phyloP scores from a whole-genome alignment of 495 filamentous ascomycete species.

The Penicillium cosmopolitanum region DNA sequence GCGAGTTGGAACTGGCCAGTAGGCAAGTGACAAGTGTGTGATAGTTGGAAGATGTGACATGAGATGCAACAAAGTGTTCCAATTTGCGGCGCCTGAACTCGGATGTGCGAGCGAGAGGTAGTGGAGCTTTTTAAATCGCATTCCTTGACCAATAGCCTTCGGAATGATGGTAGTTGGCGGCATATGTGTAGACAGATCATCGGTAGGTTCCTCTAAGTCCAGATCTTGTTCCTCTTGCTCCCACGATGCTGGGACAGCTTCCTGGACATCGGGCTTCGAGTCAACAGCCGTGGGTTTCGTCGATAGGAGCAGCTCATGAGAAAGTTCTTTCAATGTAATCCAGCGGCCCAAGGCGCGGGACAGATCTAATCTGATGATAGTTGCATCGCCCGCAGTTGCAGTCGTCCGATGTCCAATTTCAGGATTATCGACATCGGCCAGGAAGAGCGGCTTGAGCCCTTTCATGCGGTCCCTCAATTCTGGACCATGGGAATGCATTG shows the following conservation, averaged over 20 bases:
- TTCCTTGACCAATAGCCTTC: conserved; percentile 48
- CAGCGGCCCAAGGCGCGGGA: conserved; percentile 60
- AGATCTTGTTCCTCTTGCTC: conserved; percentile 36
- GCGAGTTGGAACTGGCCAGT: conserved; percentile 79
- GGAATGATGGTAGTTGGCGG: conserved; percentile 29
- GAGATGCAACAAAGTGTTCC: conserved; percentile 69
- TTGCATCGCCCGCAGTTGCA: conserved; percentile 41
- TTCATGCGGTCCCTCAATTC: conserved; percentile 25
- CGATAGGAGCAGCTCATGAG: conserved; percentile 50
- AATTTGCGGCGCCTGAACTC: conserved; percentile 50
- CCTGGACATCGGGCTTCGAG: conserved; percentile 10
- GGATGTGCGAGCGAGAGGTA: conserved; percentile 58
- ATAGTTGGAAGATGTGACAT: conserved; percentile 62
- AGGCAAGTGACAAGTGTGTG: conserved; percentile 76
- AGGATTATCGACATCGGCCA: conserved; percentile 13
- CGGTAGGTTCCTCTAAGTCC: conserved; percentile 24
- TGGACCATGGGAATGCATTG: conserved; percentile 50
- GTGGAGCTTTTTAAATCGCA: conserved; percentile 52
- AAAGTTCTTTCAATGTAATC: conserved; percentile 62
- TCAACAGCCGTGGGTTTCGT: conserved; percentile 16
- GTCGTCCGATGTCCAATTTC: conserved; percentile 17
- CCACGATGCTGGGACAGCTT: conserved; percentile 41
- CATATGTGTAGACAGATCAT: conserved; percentile 30
- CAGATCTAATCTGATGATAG: conserved; percentile 66
- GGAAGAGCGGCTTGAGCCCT: conserved; percentile 37